Percentiles rank a stretch among this genome's conserved stretches.
phyloP scores from a whole-genome alignment of 139 green algal species.

The Pseudopediastrum boryanum region DNA sequence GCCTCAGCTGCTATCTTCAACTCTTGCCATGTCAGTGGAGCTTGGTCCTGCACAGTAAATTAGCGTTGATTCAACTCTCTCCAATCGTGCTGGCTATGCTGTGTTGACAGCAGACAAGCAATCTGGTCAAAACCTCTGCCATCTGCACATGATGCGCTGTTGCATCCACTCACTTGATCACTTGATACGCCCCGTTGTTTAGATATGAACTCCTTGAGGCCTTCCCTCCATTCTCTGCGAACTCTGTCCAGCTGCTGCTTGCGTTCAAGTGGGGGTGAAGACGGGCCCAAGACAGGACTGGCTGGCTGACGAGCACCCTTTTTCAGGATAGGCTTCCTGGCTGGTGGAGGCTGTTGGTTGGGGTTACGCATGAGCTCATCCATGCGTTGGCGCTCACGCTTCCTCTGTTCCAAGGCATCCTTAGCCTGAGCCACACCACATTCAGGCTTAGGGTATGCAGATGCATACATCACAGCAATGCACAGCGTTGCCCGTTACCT shows the following conservation, averaged over 20 bases:
- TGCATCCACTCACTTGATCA: not conserved
- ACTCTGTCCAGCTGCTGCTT: constrained; percentile 33
- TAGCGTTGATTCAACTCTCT: not conserved
- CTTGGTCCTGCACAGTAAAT: not conserved
- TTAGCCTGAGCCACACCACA: constrained; percentile 40
- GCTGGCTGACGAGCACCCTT: constrained; percentile 17
- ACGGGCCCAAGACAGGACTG: not conserved
- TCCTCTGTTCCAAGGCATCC: constrained; percentile 47
- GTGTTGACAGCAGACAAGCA: not conserved
- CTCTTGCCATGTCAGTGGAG: constrained; percentile 58
- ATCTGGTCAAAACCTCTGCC: not conserved
- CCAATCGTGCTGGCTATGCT: not conserved
- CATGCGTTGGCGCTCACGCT: constrained; percentile 38
- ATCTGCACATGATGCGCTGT: not conserved
- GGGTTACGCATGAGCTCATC: constrained; percentile 68
- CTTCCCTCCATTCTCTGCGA: constrained; percentile 50
- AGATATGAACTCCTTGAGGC: constrained; percentile 53
- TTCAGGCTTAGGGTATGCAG: not conserved
- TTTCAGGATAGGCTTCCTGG: constrained; percentile 58
- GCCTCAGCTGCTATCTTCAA: constrained; percentile 60
- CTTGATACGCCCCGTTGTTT: constrained; percentile 42
- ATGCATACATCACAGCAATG: not conserved
- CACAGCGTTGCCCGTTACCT: constrained; percentile 31
- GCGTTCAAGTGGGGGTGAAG: not conserved
- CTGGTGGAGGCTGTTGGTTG: constrained; percentile 47